Evolutionary conservation across 2,329 filamentous ascomycete genomes (phyloP).

Genomic region (Xylaria sp.): DNA sequence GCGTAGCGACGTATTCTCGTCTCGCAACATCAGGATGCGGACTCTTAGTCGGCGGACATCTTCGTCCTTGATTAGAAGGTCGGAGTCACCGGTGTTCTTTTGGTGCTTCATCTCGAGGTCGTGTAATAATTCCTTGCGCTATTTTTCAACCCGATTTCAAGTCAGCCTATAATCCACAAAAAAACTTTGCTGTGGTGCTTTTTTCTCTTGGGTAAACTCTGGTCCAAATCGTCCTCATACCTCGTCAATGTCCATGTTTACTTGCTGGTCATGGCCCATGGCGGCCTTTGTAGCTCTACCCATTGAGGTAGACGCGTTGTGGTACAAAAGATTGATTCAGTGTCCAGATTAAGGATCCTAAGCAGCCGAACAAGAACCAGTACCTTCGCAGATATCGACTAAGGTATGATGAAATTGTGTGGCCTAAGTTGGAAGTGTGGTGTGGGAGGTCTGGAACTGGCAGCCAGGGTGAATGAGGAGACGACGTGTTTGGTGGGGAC

Average conservation of each 20-base stretch:
- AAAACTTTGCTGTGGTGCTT: neutral
- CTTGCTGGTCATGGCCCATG: slow-evolving; percentile 33
- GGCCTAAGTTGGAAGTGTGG: neutral
- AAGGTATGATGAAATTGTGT: neutral
- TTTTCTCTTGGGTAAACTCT: neutral
- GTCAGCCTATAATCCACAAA: neutral
- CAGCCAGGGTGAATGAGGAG: slow-evolving; percentile 6
- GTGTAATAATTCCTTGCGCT: slow-evolving; percentile 53
- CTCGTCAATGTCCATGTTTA: slow-evolving; percentile 43
- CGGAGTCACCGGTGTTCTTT: slow-evolving; percentile 63
- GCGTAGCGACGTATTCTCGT: slow-evolving; percentile 72
- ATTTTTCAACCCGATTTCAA: neutral
- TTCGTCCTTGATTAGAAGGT: slow-evolving; percentile 75
- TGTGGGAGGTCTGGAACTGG: neutral
- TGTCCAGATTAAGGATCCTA: neutral
- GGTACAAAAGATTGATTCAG: neutral
- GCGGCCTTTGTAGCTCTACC: slow-evolving; percentile 33
- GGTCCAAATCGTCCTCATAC: slow-evolving; percentile 28
- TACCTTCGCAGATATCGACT: slow-evolving; percentile 1
- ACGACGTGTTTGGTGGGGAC: slow-evolving; percentile 29
- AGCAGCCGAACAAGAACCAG: neutral
- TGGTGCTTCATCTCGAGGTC: slow-evolving; percentile 73
- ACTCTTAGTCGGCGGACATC: slow-evolving; percentile 70
- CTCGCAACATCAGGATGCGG: slow-evolving; percentile 69
- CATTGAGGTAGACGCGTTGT: slow-evolving; percentile 30